Evolutionary conservation across 345 rosid genomes (phyloP).

Genomic region (Eucalyptus sp.): DNA sequence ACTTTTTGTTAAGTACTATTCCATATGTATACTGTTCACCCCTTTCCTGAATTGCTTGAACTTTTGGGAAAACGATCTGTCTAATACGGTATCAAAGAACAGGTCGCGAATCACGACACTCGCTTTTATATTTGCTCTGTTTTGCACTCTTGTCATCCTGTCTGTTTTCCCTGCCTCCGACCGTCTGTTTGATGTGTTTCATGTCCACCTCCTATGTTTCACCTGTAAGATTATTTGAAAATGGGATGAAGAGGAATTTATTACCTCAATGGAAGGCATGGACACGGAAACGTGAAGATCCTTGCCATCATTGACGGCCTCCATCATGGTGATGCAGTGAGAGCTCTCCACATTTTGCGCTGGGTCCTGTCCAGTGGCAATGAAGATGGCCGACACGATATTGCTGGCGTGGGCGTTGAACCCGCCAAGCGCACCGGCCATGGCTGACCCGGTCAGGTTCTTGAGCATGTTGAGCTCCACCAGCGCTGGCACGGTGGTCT

Average conservation of each 20-base stretch:
- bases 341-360: constrained; percentile 85
- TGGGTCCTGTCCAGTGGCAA: constrained; percentile 84
- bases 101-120: background rate
- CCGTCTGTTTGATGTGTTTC: background rate
- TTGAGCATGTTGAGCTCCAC: constrained; percentile 66
- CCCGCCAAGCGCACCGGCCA: constrained; percentile 79
- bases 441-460: constrained; percentile 68
- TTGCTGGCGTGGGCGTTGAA: constrained; percentile 79
- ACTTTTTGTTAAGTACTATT: background rate
- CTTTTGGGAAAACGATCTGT: background rate
- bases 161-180: background rate
- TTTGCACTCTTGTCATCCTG: background rate
- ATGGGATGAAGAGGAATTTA: background rate
- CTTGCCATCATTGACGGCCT: constrained; percentile 40
- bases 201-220: background rate
- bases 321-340: constrained; percentile 68
- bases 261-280: constrained; percentile 76
- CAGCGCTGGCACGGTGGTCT: constrained; percentile 48
- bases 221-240: background rate
- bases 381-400: constrained; percentile 48
- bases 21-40: background rate
- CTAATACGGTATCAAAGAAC: background rate
- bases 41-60: background rate
- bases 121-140: background rate
- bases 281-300: constrained; percentile 66